phyloP scores from a whole-genome alignment of 2,329 filamentous ascomycete species.

The Neonectria sp. region DNA sequence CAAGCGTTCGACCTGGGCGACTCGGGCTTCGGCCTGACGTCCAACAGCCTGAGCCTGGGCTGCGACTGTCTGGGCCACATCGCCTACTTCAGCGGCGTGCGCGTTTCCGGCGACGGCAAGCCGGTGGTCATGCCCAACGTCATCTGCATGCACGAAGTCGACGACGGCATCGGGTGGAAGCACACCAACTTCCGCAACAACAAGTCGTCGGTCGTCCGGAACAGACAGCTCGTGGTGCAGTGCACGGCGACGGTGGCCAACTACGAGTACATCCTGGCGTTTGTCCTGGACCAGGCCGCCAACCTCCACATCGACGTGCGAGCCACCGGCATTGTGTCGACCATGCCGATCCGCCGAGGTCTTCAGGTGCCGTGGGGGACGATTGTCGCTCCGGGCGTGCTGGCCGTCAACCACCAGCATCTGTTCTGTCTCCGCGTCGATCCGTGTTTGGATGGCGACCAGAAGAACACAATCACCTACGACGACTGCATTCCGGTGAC shows the following conservation, averaged over 20 bases:
- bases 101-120: slow-evolving; percentile 61
- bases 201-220: slow-evolving; percentile 66
- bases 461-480: slow-evolving; percentile 54
- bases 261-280: slow-evolving; percentile 66
- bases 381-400: slow-evolving; percentile 69
- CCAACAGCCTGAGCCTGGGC: slow-evolving; percentile 74
- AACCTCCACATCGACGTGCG: slow-evolving; percentile 46
- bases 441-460: slow-evolving; percentile 71
- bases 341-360: slow-evolving; percentile 64
- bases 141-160: slow-evolving; percentile 51
- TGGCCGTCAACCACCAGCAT: slow-evolving; percentile 77
- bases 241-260: slow-evolving; percentile 73
- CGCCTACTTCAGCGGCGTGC: slow-evolving; percentile 58
- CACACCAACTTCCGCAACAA: slow-evolving; percentile 71
- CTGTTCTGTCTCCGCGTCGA: slow-evolving; percentile 74
- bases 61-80: slow-evolving; percentile 78
- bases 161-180: slow-evolving; percentile 70
- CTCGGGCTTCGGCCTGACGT: slow-evolving; percentile 74
- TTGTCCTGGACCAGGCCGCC: slow-evolving; percentile 66
- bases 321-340: slow-evolving; percentile 58
- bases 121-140: slow-evolving; percentile 75
- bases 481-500: slow-evolving; percentile 28
- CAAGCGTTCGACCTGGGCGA: slow-evolving; percentile 80
- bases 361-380: slow-evolving; percentile 68
- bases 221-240: slow-evolving; percentile 69